Evolutionary conservation across 495 filamentous ascomycete species (phyloP).

Genomic region (Hyaloscypha variabilis): DNA sequence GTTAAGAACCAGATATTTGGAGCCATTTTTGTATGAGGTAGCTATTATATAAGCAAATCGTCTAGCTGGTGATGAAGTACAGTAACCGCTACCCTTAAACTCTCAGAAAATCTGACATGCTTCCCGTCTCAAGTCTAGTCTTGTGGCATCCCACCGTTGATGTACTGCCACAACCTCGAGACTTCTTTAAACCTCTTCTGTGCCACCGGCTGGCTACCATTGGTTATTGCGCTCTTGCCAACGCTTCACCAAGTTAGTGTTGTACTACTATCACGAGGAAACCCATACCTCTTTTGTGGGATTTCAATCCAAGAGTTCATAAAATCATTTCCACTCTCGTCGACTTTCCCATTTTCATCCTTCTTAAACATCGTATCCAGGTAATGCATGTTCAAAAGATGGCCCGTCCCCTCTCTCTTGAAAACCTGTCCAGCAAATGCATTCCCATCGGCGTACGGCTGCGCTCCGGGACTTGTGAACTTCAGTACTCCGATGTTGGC

Average conservation of each 20-base stretch:
- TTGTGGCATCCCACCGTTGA: slow-evolving; percentile 19
- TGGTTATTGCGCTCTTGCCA: not conserved
- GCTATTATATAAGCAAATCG: no score
- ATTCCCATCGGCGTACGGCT: slow-evolving; percentile 26
- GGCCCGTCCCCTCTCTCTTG: slow-evolving; percentile 14
- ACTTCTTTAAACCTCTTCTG: slow-evolving; percentile 18
- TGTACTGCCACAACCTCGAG: slow-evolving; percentile 26
- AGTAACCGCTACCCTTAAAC: no score
- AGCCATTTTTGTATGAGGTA: no score
- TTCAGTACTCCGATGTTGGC: slow-evolving; percentile 24
- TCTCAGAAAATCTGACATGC: not conserved
- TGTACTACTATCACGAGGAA: not conserved
- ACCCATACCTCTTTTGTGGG: not conserved
- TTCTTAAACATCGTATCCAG: slow-evolving; percentile 22
- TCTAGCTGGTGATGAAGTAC: no score
- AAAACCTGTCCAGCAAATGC: slow-evolving; percentile 20
- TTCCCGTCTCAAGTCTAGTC: not conserved
- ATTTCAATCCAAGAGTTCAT: slow-evolving; percentile 16
- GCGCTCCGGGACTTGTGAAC: slow-evolving; percentile 18
- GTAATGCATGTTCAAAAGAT: slow-evolving; percentile 28
- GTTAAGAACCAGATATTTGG: no score
- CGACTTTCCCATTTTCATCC: slow-evolving; percentile 20
- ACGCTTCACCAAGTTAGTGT: not conserved
- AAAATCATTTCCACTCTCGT: slow-evolving; percentile 23
- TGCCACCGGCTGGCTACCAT: slow-evolving; percentile 2